Base-by-base conservation (phyloP, 2,329 filamentous ascomycete species). In the Dendrostoma leiphaemia region DNA sequence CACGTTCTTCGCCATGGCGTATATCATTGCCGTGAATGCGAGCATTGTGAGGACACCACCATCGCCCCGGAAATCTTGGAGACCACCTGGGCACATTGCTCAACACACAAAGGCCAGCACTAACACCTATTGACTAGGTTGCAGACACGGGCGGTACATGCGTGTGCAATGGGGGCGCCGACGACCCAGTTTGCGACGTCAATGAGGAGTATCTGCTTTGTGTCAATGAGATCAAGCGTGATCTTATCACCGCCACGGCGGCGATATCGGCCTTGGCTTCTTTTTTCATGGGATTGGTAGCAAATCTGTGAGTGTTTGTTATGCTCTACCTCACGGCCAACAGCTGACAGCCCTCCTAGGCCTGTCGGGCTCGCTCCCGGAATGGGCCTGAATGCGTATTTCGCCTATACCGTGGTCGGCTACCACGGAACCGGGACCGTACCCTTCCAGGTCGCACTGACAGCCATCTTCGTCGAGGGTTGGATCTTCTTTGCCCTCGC, bases 371-470 rank as follows among this genome's bases (percentile, higher is more conserved):
- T 90, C 40, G 88, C 86, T 6, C 87, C 88, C 15, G 88, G 88
- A 34, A 89, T 91, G 87, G 88, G 91, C 24, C 70, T 95, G 52
- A 96, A 96, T 65, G 90, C 90, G 17, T 95, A 95, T 69, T 95
- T 95, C 66, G 82, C 90, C 24, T 95, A 89, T 67, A 88, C 84
- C 15, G 86, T 90, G 41, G 90, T 95, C 53, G 91, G 91, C 3
- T 83, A 77, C 64, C 86, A 92, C 67, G 91, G 90, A 40, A 80
- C 77, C 21, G 90, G 90, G 2, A 76, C 80, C 32, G 85, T 95
- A 8, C 84, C 89, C 1, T 96, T 90, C 66, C 70, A 81, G 50
- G 79, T 92, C 38, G 91, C 91, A 31, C 74, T 95, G 34, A 94
- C 90, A 4, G 90, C 91, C 51, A 91, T 94, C 61, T 95, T 96